These are phyloP conservation scores for Abelmoschus esculentus DNA, from an alignment of 345 rosid species.

Conservation along the genomic window DNA sequence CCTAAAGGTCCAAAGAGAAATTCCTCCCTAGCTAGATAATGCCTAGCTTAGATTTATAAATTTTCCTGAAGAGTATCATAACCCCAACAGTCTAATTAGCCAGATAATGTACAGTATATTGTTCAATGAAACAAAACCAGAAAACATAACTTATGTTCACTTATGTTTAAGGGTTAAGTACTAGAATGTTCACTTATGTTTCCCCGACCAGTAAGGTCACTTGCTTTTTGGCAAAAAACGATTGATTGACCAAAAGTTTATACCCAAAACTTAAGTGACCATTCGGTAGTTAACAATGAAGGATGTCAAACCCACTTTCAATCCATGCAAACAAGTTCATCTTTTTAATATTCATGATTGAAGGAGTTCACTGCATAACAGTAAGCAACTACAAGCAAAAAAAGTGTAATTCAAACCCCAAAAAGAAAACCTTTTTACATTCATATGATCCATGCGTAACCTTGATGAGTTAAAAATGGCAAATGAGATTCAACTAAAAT, in stretches of 20 bases:
- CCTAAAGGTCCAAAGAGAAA: background rate
- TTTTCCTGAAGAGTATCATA: background rate
- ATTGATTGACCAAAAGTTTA: too few relatives aligned
- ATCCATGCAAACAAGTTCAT: background rate
- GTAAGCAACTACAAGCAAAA: background rate
- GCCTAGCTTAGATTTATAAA: background rate
- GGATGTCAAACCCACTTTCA: background rate
- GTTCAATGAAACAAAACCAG: background rate
- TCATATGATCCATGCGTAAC: constrained; percentile 1
- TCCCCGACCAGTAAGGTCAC: too few relatives aligned
- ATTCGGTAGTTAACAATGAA: too few relatives aligned
- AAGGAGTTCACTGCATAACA: background rate
- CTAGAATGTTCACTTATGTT: too few relatives aligned
- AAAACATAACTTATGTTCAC: too few relatives aligned
- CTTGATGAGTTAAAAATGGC: background rate
- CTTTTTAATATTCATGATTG: background rate
- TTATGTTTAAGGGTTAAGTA: background rate
- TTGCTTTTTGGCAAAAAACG: too few relatives aligned
- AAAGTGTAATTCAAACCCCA: background rate
- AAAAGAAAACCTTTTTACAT: constrained; percentile 2
- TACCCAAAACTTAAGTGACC: too few relatives aligned
- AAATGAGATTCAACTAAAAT: constrained; percentile 32
- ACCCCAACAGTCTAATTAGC: background rate
- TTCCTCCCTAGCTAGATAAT: background rate
- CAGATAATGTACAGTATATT: background rate